Base-by-base conservation (phyloP, 371 early-diverging fungal species). In the Mortierella sp. region DNA sequence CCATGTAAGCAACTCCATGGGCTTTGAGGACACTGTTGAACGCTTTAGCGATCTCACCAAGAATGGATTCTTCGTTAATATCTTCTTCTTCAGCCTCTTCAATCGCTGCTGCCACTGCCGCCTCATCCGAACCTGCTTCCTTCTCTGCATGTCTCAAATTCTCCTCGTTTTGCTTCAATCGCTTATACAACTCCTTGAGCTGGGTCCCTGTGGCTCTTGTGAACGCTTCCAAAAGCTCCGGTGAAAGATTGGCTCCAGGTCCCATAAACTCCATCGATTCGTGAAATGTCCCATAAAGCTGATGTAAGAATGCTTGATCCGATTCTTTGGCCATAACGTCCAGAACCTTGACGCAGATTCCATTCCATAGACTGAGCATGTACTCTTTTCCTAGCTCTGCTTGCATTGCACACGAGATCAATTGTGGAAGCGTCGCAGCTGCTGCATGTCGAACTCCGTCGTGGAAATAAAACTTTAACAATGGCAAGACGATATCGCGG, bases 391-490 rank as follows among this genome's bases (percentile, higher is more conserved):
- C 85, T 70, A 68, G 84, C 74, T 76, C 76, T 32, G 89, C 86
- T n/a, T 88, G 86, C 76, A 88, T 89, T 57, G 88, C 88, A 61
- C 88, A 87, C 47, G 86, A 83, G 35, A 99, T 85, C 61, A 98
- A 84, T 56, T 89, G 86, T 6, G 98, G 96, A 54, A 98, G 90
- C 5, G 93, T 85, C 0, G 90, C 86, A 9, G 95, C 95, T 15
- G 97, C 95, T 12, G 98, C 96, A 51, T 91, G 87, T 35, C 97
- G 89, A 47, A 98, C 97, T 76, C 96, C 98, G 65, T 98, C 98
- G 81, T 98, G 96, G 92, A 97, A 97, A 80, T 94, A 95, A 84
- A 98, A 99, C 76, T 93, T 93, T 82, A 99, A 86, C 47, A 97
- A 84, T 42, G 97, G 96, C 51, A 98, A 82, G 40, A 93, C 91